Percentiles rank a stretch among this genome's conserved stretches.
Conservation (phyloP, 305 asterid species). For the Fraxinus velutina region DNA sequence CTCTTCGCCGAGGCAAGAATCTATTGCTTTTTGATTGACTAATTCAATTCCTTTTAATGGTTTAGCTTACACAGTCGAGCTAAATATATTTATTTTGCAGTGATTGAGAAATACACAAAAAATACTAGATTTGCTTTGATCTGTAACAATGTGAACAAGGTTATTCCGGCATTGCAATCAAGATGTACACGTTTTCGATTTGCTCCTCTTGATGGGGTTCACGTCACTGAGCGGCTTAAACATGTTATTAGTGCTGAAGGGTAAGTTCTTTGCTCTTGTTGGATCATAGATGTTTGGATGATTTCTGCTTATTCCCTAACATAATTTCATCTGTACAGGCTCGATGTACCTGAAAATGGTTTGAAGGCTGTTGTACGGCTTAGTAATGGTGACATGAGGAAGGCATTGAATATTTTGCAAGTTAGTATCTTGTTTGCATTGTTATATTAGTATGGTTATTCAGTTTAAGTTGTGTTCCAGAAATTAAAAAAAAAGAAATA, state of each 20-base stretch:
- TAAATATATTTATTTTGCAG: conserved; percentile 44
- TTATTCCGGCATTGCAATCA: conserved; percentile 93
- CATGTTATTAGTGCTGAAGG: conserved; percentile 77
- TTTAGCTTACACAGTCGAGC: conserved; percentile 3
- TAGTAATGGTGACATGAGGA: conserved; percentile 95
- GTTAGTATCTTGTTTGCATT: conserved; percentile 35
- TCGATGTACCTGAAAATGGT: conserved; percentile 83
- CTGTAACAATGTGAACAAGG: conserved; percentile 93
- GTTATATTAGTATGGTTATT: conserved; percentile 8
- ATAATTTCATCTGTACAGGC: conserved; percentile 46
- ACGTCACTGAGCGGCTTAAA: conserved; percentile 73
- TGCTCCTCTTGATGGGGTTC: conserved; percentile 89
- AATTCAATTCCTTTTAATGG: not conserved
- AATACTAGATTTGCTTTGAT: conserved; percentile 90
- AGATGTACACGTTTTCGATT: conserved; percentile 98
- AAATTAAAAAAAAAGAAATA: not conserved
- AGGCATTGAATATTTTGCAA: conserved; percentile 94
- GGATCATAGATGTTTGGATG: not conserved
- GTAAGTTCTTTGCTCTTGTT: conserved; percentile 38
- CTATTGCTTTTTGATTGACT: conserved; percentile 1
- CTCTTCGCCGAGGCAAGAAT: conserved; percentile 88
- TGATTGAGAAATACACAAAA: conserved; percentile 88
- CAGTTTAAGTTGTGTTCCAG: not conserved
- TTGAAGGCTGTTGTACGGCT: conserved; percentile 87
- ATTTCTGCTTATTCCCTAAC: conserved; percentile 12